A percentile compares a stretch with the other conserved stretches of the same genome.
Evolutionary conservation across 1,139 yeast genomes (phyloP).

Genomic region (Saccharomyces hybrid): DNA sequence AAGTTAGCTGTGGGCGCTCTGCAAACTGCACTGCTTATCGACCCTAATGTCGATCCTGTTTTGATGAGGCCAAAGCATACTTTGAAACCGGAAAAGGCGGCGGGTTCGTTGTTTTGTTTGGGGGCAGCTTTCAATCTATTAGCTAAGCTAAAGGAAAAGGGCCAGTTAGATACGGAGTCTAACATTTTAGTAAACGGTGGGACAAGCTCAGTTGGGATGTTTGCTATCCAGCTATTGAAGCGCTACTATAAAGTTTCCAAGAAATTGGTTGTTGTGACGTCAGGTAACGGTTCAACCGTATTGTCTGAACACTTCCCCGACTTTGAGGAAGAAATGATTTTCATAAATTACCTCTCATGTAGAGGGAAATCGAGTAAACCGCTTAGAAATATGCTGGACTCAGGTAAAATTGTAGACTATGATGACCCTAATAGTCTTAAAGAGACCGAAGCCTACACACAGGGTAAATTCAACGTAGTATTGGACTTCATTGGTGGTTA

Average conservation of each 20-base stretch:
- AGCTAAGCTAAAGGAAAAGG: conserved; percentile 27
- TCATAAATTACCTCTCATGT: conserved; percentile 25
- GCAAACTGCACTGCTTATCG: conserved; percentile 36
- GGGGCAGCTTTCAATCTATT: conserved; percentile 44
- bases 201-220: conserved; percentile 63
- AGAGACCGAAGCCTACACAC: conserved; percentile 22
- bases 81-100: conserved; percentile 30
- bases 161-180: conserved; percentile 23
- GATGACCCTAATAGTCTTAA: conserved; percentile 25
- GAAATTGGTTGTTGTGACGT: conserved; percentile 34
- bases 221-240: conserved; percentile 42
- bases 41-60: conserved; percentile 37
- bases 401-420: conserved; percentile 23
- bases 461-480: conserved; percentile 38
- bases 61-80: conserved; percentile 40
- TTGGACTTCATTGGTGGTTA: conserved; percentile 46
- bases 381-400: conserved; percentile 22
- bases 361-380: conserved; percentile 28
- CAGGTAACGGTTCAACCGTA: conserved; percentile 32
- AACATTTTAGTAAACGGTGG: conserved; percentile 61
- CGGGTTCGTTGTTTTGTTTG: no score
- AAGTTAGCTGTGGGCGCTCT: no score
- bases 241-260: no score
- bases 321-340: conserved; percentile 23
- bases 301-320: conserved; percentile 24